Conservation (phyloP, 78 protist species). For the Anaeramoeba ignava region DNA sequence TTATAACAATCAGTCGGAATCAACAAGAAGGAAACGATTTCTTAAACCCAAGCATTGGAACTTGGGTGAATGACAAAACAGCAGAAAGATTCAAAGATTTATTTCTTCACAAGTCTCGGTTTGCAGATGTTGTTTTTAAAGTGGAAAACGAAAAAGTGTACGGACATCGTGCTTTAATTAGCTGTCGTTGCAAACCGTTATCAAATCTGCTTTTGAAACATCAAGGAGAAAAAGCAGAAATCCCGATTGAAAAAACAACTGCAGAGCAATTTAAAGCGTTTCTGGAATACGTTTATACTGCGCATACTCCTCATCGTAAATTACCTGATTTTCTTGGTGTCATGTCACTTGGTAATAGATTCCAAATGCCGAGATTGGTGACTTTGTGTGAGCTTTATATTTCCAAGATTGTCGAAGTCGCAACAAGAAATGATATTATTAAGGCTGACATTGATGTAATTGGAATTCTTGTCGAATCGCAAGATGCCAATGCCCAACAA, state of each 20-base stretch:
- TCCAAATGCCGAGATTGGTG: slow-evolving; percentile 28
- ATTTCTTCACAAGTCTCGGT: slow-evolving; percentile 20
- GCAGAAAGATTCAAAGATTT: slow-evolving; percentile 34
- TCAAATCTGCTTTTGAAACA: too few species aligned
- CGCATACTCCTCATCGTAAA: slow-evolving; percentile 40
- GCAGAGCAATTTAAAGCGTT: slow-evolving; percentile 23
- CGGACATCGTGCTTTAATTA: slow-evolving; percentile 28
- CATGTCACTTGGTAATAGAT: slow-evolving; percentile 38
- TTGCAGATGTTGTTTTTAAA: slow-evolving; percentile 35
- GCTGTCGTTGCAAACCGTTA: not conserved
- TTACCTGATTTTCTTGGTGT: slow-evolving; percentile 35
- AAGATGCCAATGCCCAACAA: slow-evolving; percentile 39
- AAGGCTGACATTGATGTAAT: slow-evolving; percentile 40
- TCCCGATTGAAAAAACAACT: slow-evolving; percentile 5
- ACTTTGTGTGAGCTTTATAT: slow-evolving; percentile 44
- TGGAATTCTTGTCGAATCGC: slow-evolving; percentile 30
- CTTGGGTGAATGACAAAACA: slow-evolving; percentile 33
- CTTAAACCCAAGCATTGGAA: slow-evolving; percentile 11
- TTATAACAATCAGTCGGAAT: too few species aligned
- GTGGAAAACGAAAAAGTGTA: slow-evolving; percentile 28
- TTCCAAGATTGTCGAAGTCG: slow-evolving; percentile 24
- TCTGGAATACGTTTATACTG: slow-evolving; percentile 49
- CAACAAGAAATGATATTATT: slow-evolving; percentile 27
- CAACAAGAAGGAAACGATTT: too few species aligned
- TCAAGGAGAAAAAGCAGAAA: too few species aligned